Percentiles rank a stretch among this genome's conserved stretches.
These are phyloP conservation scores for Hygrophoropsis aurantiaca DNA, from an alignment of 768 basidiomycete species.

Conservation along the genomic window DNA sequence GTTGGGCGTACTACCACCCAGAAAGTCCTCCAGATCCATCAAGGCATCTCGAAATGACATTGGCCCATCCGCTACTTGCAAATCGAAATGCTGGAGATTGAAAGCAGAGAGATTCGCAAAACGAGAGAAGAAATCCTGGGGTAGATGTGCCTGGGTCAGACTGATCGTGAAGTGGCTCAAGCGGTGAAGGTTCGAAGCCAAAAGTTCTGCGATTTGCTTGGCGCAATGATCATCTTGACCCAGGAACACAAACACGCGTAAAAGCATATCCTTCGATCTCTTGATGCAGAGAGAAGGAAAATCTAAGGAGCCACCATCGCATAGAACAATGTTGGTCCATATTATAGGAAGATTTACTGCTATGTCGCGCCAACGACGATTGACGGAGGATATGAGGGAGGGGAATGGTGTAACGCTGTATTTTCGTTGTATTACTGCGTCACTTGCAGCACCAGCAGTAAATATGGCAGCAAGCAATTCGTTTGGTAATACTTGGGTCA, in stretches of 20 bases:
- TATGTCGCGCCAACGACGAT: constrained; percentile 36
- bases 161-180: background rate
- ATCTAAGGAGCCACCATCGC: constrained; percentile 9
- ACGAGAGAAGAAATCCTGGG: background rate
- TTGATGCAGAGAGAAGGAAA: background rate
- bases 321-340: constrained; percentile 20
- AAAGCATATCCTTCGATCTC: background rate
- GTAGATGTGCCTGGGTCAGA: background rate
- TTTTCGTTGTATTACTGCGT: background rate
- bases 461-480: background rate
- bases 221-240: background rate
- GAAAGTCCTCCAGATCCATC: background rate
- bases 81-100: background rate
- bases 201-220: background rate
- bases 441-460: background rate
- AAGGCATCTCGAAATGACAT: no score
- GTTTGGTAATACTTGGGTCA: background rate
- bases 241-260: background rate
- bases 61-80: background rate
- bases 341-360: constrained; percentile 35
- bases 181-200: background rate
- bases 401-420: background rate
- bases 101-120: background rate
- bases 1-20: background rate
- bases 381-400: constrained; percentile 40